Evolutionary conservation across 2,329 filamentous ascomycete genomes (phyloP).

Genomic region (Fonsecaea erecta): DNA sequence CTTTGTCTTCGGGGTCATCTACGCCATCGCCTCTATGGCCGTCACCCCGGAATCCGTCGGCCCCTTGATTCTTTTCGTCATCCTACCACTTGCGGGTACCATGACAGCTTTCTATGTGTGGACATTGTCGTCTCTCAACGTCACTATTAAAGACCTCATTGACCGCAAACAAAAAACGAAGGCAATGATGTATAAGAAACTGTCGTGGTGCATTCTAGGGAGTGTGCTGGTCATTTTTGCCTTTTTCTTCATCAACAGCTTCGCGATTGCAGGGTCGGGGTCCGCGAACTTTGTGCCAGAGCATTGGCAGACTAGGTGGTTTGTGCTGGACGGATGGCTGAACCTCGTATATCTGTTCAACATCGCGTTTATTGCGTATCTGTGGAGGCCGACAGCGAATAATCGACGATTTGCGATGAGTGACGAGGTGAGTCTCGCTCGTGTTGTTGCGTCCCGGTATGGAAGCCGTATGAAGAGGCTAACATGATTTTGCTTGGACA

Average conservation of each 20-base stretch:
- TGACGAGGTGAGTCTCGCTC: conserved; percentile 69
- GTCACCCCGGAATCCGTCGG: conserved; percentile 89
- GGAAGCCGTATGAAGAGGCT: not conserved
- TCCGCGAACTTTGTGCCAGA: conserved; percentile 91
- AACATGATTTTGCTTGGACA: conserved; percentile 39
- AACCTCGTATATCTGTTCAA: conserved; percentile 96
- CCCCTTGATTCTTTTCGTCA: conserved; percentile 87
- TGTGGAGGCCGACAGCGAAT: conserved; percentile 96
- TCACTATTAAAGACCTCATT: conserved; percentile 93
- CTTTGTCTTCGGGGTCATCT: conserved; percentile 87
- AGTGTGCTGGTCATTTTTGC: conserved; percentile 95
- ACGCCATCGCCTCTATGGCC: conserved; percentile 85
- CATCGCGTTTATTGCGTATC: conserved; percentile 88
- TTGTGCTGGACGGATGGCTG: conserved; percentile 94
- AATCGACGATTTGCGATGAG: conserved; percentile 98
- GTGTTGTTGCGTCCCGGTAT: not conserved
- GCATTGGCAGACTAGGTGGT: conserved; percentile 98
- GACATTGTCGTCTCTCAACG: conserved; percentile 93
- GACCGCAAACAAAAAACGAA: conserved; percentile 94
- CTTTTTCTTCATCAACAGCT: conserved; percentile 98
- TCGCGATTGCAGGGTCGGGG: conserved; percentile 83
- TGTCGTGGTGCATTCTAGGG: conserved; percentile 95
- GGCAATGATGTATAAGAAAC: conserved; percentile 93
- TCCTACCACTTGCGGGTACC: conserved; percentile 87
- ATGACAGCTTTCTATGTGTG: conserved; percentile 97